A percentile compares a stretch with the other conserved stretches of the same genome.
These are phyloP conservation scores for Nakaseomyces kungkrabaensis DNA, from an alignment of 1,139 yeast species.

Conservation along the genomic window DNA sequence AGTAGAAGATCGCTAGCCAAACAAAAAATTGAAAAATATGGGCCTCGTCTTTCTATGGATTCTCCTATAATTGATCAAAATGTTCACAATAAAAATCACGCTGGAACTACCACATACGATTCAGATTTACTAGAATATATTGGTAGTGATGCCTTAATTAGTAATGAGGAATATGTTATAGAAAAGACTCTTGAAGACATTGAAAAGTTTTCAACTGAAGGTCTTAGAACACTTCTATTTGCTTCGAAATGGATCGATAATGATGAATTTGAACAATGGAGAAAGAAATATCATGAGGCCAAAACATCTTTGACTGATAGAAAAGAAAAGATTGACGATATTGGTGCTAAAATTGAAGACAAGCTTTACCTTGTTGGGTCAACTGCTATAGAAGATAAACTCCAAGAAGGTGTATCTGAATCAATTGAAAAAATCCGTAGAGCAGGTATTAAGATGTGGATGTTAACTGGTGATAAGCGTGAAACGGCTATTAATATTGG, in stretches of 20 bases:
- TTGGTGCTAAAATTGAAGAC: conserved; percentile 64
- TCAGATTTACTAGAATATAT: conserved; percentile 27
- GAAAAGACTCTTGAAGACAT: conserved; percentile 83
- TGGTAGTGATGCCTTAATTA: conserved; percentile 53
- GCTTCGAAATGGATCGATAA: conserved; percentile 63
- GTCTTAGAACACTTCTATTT: conserved; percentile 79
- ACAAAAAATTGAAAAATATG: conserved; percentile 51
- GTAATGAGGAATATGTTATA: conserved; percentile 68
- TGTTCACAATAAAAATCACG: not conserved
- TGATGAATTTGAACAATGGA: conserved; percentile 58
- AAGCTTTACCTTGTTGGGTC: conserved; percentile 72
- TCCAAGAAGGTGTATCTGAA: conserved; percentile 93
- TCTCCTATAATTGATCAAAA: conserved; percentile 15
- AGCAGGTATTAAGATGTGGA: conserved; percentile 94
- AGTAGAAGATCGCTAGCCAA: conserved; percentile 56
- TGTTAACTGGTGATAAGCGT: conserved; percentile 95
- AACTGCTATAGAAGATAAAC: conserved; percentile 93
- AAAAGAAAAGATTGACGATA: conserved; percentile 51
- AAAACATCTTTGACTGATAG: conserved; percentile 67
- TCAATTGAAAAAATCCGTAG: conserved; percentile 83
- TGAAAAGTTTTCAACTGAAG: conserved; percentile 91
- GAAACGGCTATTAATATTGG: conserved; percentile 98
- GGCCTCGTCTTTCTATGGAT: conserved; percentile 18
- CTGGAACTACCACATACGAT: not conserved
- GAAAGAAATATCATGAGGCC: conserved; percentile 57